Base-by-base conservation (phyloP, 1,284 basidiomycete genomes). In the Cerrena zonata region DNA sequence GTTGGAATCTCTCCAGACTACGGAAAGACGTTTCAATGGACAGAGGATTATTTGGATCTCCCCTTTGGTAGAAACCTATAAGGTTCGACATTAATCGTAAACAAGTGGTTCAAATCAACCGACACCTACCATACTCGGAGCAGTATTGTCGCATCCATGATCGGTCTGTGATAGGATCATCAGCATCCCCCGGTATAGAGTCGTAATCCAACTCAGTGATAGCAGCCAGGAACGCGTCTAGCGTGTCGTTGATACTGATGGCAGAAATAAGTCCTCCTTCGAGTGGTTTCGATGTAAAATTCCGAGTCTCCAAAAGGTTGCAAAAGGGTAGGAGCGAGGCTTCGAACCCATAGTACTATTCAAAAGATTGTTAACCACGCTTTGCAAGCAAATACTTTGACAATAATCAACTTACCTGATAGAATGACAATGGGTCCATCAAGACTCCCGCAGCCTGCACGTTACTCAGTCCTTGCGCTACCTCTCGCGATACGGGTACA, bases 121-220 rank as follows among this genome's bases (percentile, higher is more conserved):
- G 45, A 4, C 22, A 49, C 62, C n/a, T n/a, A 72, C 75, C 75
- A 51, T 75, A 76, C 58, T 77, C 74, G 0, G 75, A 77, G 51
- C 74, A 77, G 51, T 77, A 78, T 53, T 78, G 75, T 66, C 75
- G 69, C 75, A 75, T 76, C 75, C 75, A 78, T 2, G 74, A 75
- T 24, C 59, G 60, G 49, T 75, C 74, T 46, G 59, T 53, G 1
- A 71, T 69, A 5, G 73, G 72, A 58, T 76, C 74, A 52, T 73
- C 71, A 0, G 68, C 50, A 43, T 58, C 62, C 2, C 71, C 67
- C 0, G 69, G 66, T 25, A 76, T 72, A 12, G 72, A 66, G 54
- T 72, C 72, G 54, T 76, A 76, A 53, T 76, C 71, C 7, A 76
- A 58, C 54, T 77, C 72, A 23, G 63, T 67, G 26, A 78, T 58